A percentile compares a stretch with the other conserved stretches of the same genome.
Evolutionary conservation across 495 filamentous ascomycete species (phyloP).

Genomic region (Aspergillus conjunctus): DNA sequence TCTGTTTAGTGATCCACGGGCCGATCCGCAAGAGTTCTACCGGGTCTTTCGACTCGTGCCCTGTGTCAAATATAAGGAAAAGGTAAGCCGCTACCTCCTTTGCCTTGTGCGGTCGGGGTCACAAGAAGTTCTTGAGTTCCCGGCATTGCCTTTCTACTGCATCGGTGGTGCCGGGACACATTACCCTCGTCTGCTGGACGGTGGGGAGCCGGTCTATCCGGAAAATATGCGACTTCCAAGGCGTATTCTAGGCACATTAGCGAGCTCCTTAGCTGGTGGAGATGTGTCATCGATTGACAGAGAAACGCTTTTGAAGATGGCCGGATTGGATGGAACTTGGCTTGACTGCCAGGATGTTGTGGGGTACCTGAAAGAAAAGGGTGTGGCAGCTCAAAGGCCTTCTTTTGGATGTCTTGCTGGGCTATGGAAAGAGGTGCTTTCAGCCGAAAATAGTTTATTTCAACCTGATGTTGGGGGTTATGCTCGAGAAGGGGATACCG

Average conservation of each 20-base stretch:
- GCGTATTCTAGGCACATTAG: slow-evolving; percentile 23
- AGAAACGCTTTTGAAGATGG: slow-evolving; percentile 15
- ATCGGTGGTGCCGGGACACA: slow-evolving; percentile 70
- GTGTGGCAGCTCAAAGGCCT: slow-evolving; percentile 26
- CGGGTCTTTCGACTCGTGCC: slow-evolving; percentile 69
- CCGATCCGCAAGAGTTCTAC: slow-evolving; percentile 50
- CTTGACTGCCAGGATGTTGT: slow-evolving; percentile 75
- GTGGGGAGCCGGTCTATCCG: slow-evolving; percentile 35
- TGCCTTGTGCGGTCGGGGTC: slow-evolving; percentile 24
- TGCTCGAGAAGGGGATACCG: too few relatives aligned
- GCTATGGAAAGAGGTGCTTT: neutral
- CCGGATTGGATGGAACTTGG: slow-evolving; percentile 66
- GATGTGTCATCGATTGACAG: neutral
- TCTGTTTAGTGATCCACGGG: slow-evolving; percentile 56
- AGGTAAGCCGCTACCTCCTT: slow-evolving; percentile 48
- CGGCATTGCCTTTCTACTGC: slow-evolving; percentile 33
- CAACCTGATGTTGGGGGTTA: too few relatives aligned
- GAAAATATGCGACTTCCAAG: slow-evolving; percentile 32
- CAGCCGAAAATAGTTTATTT: neutral
- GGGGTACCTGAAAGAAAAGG: slow-evolving; percentile 31
- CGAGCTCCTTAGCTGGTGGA: slow-evolving; percentile 13
- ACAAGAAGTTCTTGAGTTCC: slow-evolving; percentile 40
- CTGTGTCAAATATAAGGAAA: slow-evolving; percentile 51
- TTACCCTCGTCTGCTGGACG: slow-evolving; percentile 44
- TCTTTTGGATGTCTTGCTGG: slow-evolving; percentile 7